Conservation (phyloP, 345 rosid genomes). For the Salix koriyanagi region DNA sequence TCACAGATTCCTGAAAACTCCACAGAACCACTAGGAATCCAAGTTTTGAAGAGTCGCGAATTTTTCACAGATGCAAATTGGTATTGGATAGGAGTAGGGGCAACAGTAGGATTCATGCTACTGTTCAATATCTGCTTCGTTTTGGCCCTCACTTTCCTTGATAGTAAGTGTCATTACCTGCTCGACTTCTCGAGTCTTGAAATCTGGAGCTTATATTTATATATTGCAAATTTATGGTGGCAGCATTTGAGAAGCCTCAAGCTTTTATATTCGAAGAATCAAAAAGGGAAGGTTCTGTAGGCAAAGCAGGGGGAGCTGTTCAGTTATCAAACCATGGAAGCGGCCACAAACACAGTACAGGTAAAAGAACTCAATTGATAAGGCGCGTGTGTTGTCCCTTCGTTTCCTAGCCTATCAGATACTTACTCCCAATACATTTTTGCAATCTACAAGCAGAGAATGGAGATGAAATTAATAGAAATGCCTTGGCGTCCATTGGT, state of each 20-base stretch:
- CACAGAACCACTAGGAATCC: slow-evolving; percentile 40
- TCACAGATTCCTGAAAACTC: slow-evolving; percentile 22
- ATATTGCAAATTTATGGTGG: background rate
- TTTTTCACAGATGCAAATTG: slow-evolving; percentile 44
- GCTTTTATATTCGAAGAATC: slow-evolving; percentile 35
- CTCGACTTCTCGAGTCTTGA: no score
- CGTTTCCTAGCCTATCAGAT: background rate
- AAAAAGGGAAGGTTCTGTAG: background rate
- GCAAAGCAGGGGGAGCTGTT: slow-evolving; percentile 3
- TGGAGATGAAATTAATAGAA: background rate
- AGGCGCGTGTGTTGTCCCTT: background rate
- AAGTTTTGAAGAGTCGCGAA: slow-evolving; percentile 41
- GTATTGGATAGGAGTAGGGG: slow-evolving; percentile 68
- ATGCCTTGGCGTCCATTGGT: background rate
- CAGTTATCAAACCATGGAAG: slow-evolving; percentile 8
- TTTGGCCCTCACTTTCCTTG: slow-evolving; percentile 46
- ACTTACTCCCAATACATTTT: background rate
- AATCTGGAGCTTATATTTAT: background rate
- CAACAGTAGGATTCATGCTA: slow-evolving; percentile 32
- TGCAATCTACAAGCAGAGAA: background rate
- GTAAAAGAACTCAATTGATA: background rate
- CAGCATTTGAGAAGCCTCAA: slow-evolving; percentile 61
- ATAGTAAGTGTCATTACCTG: slow-evolving; percentile 34
- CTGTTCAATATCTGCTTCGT: slow-evolving; percentile 42
- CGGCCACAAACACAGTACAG: slow-evolving; percentile 1